phyloP scores from a whole-genome alignment of 176 grass and related monocot species.

The Thalia dealbata region DNA sequence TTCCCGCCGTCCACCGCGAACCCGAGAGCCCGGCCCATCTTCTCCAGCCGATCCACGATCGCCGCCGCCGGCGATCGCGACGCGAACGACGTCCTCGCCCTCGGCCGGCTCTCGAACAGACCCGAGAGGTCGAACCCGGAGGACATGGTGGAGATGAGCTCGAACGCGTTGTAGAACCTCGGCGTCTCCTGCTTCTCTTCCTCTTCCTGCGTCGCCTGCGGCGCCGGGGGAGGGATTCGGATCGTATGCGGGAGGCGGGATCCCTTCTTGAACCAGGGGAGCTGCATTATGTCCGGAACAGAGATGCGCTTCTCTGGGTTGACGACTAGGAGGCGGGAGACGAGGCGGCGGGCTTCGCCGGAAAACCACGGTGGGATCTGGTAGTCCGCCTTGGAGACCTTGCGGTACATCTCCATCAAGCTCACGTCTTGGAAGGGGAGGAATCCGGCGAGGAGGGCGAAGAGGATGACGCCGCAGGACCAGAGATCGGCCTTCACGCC shows the following conservation, averaged over 20 bases:
- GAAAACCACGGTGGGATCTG: constrained; percentile 68
- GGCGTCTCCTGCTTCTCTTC: constrained; percentile 11
- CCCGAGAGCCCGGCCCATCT: constrained; percentile 30
- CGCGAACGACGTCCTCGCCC: constrained; percentile 54
- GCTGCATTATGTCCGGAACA: constrained; percentile 43
- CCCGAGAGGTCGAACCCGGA: constrained; percentile 82
- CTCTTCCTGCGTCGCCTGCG: constrained; percentile 9
- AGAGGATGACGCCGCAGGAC: constrained; percentile 91
- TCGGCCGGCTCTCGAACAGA: constrained; percentile 57
- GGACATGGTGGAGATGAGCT: constrained; percentile 90
- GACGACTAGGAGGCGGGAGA: constrained; percentile 59
- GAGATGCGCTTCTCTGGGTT: constrained; percentile 61
- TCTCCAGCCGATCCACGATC: constrained; percentile 45
- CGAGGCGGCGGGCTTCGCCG: constrained; percentile 54
- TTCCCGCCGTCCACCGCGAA: constrained; percentile 33
- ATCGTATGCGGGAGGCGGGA: constrained; percentile 20
- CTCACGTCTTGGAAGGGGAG: constrained; percentile 82
- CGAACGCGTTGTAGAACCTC: constrained; percentile 84
- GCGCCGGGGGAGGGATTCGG: constrained; percentile 21
- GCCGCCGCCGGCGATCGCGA: constrained; percentile 34
- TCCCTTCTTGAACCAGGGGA: constrained; percentile 64
- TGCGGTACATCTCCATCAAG: constrained; percentile 75
- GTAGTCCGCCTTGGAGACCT: constrained; percentile 66
- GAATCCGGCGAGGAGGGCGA: constrained; percentile 61
- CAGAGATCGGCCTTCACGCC: constrained; percentile 58